Base-by-base conservation (phyloP, 2,329 filamentous ascomycete genomes). In the Aschersonia sp. region DNA sequence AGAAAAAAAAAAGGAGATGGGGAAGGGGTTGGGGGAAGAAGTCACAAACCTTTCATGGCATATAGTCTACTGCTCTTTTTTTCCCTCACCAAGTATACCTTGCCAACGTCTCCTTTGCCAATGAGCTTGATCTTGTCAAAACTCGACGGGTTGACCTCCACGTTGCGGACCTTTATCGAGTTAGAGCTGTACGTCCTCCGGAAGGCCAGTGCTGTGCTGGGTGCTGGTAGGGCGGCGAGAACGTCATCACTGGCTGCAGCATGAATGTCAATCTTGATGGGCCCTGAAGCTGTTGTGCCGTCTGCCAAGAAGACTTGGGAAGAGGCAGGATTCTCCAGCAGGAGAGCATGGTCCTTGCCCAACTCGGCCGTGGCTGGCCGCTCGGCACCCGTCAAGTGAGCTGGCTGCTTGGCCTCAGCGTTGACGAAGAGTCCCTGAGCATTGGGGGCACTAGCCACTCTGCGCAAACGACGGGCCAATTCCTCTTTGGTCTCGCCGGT, bases 61-160 rank as follows among this genome's bases (percentile, higher is more conserved):
- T 97, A 98, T 46, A 98, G 70, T 55, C 92, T 78, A 56, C 82
- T 83, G 59, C 89, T 95, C 77, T 97, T 97, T 79, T 98, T 98
- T 68, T 98, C 92, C 56, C 89, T 79, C 46, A 98, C 92, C 55
- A 98, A 71, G 63, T 98, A 98, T 1, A 98, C 92, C 71, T 98
- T 98, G 52, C 92, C 92, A 30, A 98, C 92, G 66, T 98, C 92
- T 50, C 92, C 92, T 71, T 98, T 98, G 49, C 92, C 92, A 61
- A 98, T 96, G 67, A 98, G 76, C 67, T 98, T 98, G 67, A 98
- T 96, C 78, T 98, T 98, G 74, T 98, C 92, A 59, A 98, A 98
- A 63, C 91, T 97, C 52, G 85, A 76, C 0, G 92, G 92, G 0
- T 89, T 86, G 38, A 98, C 92, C 67, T 98, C 92, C 45, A 98